Conservation (phyloP, 768 basidiomycete species). For the Clitopilus passeckerianus region DNA sequence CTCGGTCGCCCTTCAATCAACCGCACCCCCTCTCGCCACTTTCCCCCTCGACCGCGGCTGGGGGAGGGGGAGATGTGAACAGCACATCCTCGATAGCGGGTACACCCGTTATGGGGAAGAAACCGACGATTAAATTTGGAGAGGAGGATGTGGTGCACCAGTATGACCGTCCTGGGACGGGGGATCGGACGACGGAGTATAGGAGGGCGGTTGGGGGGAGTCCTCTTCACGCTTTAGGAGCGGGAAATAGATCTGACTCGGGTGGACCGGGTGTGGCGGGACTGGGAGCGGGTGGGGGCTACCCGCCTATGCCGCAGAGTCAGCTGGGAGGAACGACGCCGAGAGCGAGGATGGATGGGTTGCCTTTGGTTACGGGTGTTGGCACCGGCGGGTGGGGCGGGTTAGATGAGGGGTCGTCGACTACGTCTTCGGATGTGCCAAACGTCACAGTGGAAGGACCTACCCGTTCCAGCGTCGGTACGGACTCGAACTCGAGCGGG, state of each 20-base stretch:
- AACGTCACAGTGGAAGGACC: not conserved
- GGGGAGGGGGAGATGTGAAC: slow-evolving; percentile 25
- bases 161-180: slow-evolving; percentile 57
- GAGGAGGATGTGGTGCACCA: slow-evolving; percentile 70
- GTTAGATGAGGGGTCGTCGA: not conserved
- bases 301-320: not conserved
- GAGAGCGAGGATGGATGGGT: slow-evolving; percentile 1
- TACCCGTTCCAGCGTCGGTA: not conserved
- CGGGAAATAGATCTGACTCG: not conserved
- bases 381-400: not conserved
- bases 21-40: not conserved
- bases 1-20: slow-evolving; percentile 6
- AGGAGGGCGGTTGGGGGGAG: slow-evolving; percentile 29
- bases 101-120: slow-evolving; percentile 31
- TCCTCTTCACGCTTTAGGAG: slow-evolving; percentile 8
- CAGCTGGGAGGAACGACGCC: not conserved
- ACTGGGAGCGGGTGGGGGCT: slow-evolving; percentile 19
- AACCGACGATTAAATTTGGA: slow-evolving; percentile 74
- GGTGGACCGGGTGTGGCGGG: slow-evolving; percentile 16
- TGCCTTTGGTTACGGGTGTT: not conserved
- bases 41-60: no score
- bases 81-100: slow-evolving; percentile 30
- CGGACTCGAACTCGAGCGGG: not conserved
- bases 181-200: slow-evolving; percentile 39
- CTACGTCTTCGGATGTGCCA: not conserved